Evolutionary conservation across 2,329 filamentous ascomycete species (phyloP), one percentile per base, ranked within the genome.

Genomic region (Xylariaceae sp.): DNA sequence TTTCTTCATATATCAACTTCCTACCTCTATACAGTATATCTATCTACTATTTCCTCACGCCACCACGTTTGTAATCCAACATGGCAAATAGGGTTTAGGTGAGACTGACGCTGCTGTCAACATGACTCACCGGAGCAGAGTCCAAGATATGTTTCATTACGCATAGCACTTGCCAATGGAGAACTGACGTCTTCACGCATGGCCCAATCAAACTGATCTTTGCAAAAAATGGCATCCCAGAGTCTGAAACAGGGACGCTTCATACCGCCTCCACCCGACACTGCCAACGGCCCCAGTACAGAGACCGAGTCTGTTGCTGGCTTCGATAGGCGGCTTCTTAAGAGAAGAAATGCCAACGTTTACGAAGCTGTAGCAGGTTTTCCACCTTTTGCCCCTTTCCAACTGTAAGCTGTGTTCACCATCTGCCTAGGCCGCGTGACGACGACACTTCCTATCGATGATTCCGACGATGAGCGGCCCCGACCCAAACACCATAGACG

Each of bases 361-460:
- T 92, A 88, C 70, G 88, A 92, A 72, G 87, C 87, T 13, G 86
- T 90, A 48, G 86, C 87, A 64, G 86, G 87, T 87, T 67, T 61
- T 63, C 27, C 20, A 51, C 24, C 37, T 20, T 23, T 23, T 50
- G 16, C 13, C 43, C 16, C 27, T 37, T 6, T 15, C 43, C 18
- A n/a, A 30, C 47, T n/a, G 15, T 23, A 20, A 42, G 16, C 44
- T 35, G n/a, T 47, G 15, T 53, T 57, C 11, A 53, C 29, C 30
- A 21, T 26, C 50, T 65, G 23, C 35, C 50, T 37, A 75, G 74
- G 73, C 10, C 71, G 69, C 44, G 66, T 74, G 6, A 70, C 69
- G 13, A 67, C 67, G 2, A 72, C 68, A 6, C 61, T 57, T 3
- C 62, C 65, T 7, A 53, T 73, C 10, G 55, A 54, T 20, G 57